These are phyloP conservation scores for Gossypium australe DNA, from an alignment of 345 rosid genomes.

Conservation along the genomic window DNA sequence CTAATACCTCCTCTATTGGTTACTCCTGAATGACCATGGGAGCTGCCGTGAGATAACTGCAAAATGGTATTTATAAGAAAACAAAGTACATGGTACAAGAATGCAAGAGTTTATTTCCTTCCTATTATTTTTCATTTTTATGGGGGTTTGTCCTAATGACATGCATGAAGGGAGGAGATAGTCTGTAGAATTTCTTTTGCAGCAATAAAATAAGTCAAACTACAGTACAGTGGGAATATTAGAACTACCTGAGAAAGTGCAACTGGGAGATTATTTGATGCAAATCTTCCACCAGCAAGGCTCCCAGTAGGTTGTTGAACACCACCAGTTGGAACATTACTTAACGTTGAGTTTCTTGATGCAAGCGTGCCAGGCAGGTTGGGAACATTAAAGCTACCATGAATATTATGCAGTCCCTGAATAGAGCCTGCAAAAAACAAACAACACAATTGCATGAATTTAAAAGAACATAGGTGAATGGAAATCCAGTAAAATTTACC, in stretches of 20 bases:
- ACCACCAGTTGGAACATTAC: conserved; percentile 70
- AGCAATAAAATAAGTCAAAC: not conserved
- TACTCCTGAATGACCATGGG: conserved; percentile 95
- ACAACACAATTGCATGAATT: conserved; percentile 6
- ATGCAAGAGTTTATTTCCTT: not conserved
- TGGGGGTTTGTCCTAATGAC: not conserved
- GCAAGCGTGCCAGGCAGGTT: conserved; percentile 79
- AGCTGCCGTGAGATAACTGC: conserved; percentile 85
- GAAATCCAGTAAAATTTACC: conserved; percentile 20
- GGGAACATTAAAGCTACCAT: conserved; percentile 87
- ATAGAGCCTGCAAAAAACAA: conserved; percentile 50
- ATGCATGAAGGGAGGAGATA: not conserved
- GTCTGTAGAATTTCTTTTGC: not conserved
- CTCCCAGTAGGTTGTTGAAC: conserved; percentile 88
- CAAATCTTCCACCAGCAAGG: conserved; percentile 82
- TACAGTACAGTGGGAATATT: conserved; percentile 7
- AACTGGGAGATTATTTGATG: conserved; percentile 78
- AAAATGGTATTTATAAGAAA: conserved; percentile 17
- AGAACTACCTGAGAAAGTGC: conserved; percentile 81
- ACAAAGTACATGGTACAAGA: not conserved
- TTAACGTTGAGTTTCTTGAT: conserved; percentile 84
- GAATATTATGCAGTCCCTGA: conserved; percentile 85
- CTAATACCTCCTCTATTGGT: conserved; percentile 81
- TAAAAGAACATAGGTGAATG: conserved; percentile 4
- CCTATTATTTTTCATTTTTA: not conserved